Percentiles rank a stretch among this genome's conserved stretches.
Conservation (phyloP, 495 filamentous ascomycete genomes). For the Apiosordaria backusii region DNA sequence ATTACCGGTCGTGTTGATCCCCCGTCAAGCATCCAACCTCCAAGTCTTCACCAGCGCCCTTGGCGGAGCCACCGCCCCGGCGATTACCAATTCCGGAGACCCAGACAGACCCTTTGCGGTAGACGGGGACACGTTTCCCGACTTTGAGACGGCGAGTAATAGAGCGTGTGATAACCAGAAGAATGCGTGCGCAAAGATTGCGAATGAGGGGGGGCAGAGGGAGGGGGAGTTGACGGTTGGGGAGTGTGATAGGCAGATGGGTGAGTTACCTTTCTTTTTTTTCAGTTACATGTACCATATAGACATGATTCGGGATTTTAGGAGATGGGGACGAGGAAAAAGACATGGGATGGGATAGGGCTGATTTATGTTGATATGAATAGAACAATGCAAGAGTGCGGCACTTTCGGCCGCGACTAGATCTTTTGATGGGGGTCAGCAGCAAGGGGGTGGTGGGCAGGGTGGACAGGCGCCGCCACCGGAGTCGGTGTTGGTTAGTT, state of each 20-base stretch:
- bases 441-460: background rate
- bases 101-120: slow-evolving; percentile 43
- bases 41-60: slow-evolving; percentile 27
- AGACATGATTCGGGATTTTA: background rate
- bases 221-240: slow-evolving; percentile 26
- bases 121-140: slow-evolving; percentile 41
- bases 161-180: slow-evolving; percentile 42
- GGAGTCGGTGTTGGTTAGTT: slow-evolving; percentile 28
- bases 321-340: background rate
- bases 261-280: slow-evolving; percentile 25
- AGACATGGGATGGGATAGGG: background rate
- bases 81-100: slow-evolving; percentile 38
- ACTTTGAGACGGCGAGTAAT: slow-evolving; percentile 37
- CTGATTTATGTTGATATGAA: background rate
- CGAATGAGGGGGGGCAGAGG: slow-evolving; percentile 25
- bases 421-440: slow-evolving; percentile 15
- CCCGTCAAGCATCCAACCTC: slow-evolving; percentile 19
- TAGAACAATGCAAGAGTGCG: slow-evolving; percentile 33
- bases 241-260: slow-evolving; percentile 38
- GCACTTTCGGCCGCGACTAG: slow-evolving; percentile 23
- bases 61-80: slow-evolving; percentile 24
- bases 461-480: background rate
- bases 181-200: slow-evolving; percentile 36
- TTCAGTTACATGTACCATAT: background rate
- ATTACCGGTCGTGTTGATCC: background rate